These are phyloP conservation scores for Colletotrichum australisinense DNA, from an alignment of 2,329 filamentous ascomycete species.

Conservation along the genomic window DNA sequence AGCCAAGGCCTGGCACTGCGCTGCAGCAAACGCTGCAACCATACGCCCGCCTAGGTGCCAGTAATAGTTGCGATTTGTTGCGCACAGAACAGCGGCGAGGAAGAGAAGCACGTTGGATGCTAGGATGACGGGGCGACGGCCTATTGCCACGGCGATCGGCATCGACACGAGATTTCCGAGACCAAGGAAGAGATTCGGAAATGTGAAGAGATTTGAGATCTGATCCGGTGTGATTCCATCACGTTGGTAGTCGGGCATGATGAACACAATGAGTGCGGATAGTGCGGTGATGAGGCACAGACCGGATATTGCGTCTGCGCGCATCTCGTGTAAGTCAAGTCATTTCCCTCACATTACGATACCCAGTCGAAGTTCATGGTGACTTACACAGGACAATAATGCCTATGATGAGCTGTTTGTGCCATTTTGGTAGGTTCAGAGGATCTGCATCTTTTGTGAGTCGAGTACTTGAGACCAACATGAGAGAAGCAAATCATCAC, in stretches of 20 bases:
- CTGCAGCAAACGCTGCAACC: conserved; percentile 15
- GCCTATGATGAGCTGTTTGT: conserved; percentile 38
- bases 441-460: conserved; percentile 36
- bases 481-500: background rate
- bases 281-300: conserved; percentile 38
- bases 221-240: conserved; percentile 30
- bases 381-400: conserved; percentile 35
- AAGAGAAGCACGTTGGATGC: conserved; percentile 42
- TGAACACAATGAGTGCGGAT: conserved; percentile 31
- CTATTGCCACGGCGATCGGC: conserved; percentile 46
- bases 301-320: conserved; percentile 23
- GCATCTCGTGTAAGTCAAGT: background rate
- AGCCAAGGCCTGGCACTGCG: conserved; percentile 23
- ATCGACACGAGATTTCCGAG: conserved; percentile 46
- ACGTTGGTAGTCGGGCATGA: conserved; percentile 38
- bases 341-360: background rate
- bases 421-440: conserved; percentile 41
- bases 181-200: conserved; percentile 43
- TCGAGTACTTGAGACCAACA: no score
- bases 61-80: conserved; percentile 28
- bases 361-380: background rate
- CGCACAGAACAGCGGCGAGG: conserved; percentile 37
- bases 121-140: conserved; percentile 46
- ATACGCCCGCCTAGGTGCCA: conserved; percentile 29
- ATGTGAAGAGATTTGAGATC: conserved; percentile 43